Evolutionary conservation across 139 green algal genomes (phyloP).

Genomic region (Nannochloris sp.): DNA sequence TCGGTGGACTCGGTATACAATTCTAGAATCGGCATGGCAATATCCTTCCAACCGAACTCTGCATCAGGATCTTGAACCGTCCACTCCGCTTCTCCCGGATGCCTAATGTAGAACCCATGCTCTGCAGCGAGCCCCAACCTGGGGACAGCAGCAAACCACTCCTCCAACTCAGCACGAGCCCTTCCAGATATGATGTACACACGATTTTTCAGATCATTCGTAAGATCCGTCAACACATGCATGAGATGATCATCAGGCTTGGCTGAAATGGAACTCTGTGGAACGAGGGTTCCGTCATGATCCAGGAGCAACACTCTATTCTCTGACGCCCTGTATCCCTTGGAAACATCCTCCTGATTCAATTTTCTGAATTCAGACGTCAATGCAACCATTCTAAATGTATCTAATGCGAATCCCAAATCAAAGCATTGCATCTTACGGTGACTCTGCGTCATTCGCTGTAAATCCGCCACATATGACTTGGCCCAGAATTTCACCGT

Average conservation of each 20-base stretch:
- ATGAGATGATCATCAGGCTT: constrained; percentile 27
- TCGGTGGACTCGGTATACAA: constrained; percentile 91
- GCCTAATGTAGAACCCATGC: constrained; percentile 81
- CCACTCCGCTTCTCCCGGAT: constrained; percentile 23
- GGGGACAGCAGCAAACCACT: constrained; percentile 79
- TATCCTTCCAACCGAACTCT: constrained; percentile 66
- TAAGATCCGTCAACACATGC: constrained; percentile 54
- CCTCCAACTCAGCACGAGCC: constrained; percentile 51
- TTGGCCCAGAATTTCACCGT: constrained; percentile 90
- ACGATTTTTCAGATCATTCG: constrained; percentile 62
- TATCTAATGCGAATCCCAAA: constrained; percentile 93
- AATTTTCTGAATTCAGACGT: constrained; percentile 88
- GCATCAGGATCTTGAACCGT: constrained; percentile 31
- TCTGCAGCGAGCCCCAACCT: constrained; percentile 83
- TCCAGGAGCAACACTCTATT: constrained; percentile 86
- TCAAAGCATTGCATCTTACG: constrained; percentile 85
- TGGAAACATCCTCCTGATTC: constrained; percentile 41
- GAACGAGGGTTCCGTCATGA: constrained; percentile 94
- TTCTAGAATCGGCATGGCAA: constrained; percentile 72
- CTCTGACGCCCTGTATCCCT: constrained; percentile 45
- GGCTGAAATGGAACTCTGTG: constrained; percentile 41
- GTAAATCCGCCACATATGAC: constrained; percentile 69
- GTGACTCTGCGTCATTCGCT: constrained; percentile 61
- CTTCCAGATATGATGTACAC: constrained; percentile 88
- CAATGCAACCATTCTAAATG: constrained; percentile 85